A percentile compares a stretch with the other conserved stretches of the same genome.
phyloP scores from a whole-genome alignment of 768 basidiomycete species.

The Suillus subaureus region DNA sequence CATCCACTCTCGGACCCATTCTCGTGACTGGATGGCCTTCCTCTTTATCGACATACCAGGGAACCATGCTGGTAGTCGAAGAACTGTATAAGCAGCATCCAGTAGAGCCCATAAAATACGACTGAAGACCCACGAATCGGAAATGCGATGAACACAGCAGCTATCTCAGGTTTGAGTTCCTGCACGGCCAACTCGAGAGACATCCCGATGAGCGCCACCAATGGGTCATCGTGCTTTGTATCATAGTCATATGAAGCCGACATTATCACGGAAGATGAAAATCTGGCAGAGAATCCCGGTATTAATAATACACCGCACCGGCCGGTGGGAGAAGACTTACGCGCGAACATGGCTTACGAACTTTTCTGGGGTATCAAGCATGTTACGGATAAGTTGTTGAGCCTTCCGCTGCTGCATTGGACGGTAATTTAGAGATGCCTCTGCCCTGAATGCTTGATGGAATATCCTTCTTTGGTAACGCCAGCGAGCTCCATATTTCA shows the following conservation, averaged over 20 bases:
- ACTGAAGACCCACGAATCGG: slow-evolving; percentile 11
- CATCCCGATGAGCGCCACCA: slow-evolving; percentile 28
- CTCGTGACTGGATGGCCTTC: slow-evolving; percentile 21
- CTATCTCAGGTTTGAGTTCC: slow-evolving; percentile 26
- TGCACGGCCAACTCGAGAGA: slow-evolving; percentile 26
- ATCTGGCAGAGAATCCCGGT: slow-evolving; percentile 16
- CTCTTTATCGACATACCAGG: slow-evolving; percentile 33
- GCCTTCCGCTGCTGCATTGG: slow-evolving; percentile 36
- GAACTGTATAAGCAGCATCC: slow-evolving; percentile 19
- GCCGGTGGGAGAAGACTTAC: background rate
- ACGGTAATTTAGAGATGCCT: slow-evolving; percentile 26
- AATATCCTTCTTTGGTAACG: slow-evolving; percentile 35
- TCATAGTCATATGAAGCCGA: slow-evolving; percentile 36
- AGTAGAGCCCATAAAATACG: slow-evolving; percentile 4
- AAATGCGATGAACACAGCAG: slow-evolving; percentile 19
- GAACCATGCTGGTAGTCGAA: slow-evolving; percentile 28
- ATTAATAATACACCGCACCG: background rate
- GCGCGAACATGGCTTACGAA: slow-evolving; percentile 3
- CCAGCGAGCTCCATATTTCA: slow-evolving; percentile 42
- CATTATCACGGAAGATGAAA: slow-evolving; percentile 33
- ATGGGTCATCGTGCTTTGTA: slow-evolving; percentile 28
- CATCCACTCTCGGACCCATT: slow-evolving; percentile 22
- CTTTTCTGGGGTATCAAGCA: slow-evolving; percentile 30
- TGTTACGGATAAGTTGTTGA: slow-evolving; percentile 28
- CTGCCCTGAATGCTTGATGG: slow-evolving; percentile 37